These are phyloP conservation scores for Eucalyptus urophylla DNA, from an alignment of 345 rosid species.

Conservation along the genomic window DNA sequence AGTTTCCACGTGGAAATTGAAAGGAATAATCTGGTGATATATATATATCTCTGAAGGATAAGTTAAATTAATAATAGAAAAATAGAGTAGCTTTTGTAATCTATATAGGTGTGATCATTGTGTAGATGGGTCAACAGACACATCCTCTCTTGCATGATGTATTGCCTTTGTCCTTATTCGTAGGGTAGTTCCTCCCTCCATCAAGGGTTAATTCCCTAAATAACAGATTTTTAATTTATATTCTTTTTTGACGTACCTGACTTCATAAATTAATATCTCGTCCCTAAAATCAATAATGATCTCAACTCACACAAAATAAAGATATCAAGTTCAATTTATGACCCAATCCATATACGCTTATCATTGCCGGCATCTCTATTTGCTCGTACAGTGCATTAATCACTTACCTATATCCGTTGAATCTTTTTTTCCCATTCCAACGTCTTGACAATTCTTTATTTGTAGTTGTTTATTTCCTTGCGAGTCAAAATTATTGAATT, in stretches of 20 bases:
- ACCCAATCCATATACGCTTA: no score
- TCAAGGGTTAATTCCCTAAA: neutral
- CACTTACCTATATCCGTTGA: neutral
- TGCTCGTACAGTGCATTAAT: neutral
- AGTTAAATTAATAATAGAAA: neutral
- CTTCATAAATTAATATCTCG: no score
- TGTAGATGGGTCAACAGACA: neutral
- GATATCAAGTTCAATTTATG: no score
- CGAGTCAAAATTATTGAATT: no score
- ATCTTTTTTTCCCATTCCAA: neutral
- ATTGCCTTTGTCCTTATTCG: neutral
- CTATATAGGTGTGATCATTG: neutral
- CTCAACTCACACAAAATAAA: no score
- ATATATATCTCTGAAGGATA: neutral
- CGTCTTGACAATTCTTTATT: neutral
- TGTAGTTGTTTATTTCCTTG: fast-evolving
- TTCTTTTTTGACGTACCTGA: neutral
- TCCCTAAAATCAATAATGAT: no score
- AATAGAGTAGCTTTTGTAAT: neutral
- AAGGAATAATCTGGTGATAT: neutral
- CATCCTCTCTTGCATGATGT: neutral
- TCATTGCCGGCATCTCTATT: no score
- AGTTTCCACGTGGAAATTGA: neutral
- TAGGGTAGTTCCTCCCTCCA: neutral
- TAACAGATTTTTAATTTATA: neutral